phyloP scores from a whole-genome alignment of 1,284 basidiomycete species.

The Fomes fomentarius region DNA sequence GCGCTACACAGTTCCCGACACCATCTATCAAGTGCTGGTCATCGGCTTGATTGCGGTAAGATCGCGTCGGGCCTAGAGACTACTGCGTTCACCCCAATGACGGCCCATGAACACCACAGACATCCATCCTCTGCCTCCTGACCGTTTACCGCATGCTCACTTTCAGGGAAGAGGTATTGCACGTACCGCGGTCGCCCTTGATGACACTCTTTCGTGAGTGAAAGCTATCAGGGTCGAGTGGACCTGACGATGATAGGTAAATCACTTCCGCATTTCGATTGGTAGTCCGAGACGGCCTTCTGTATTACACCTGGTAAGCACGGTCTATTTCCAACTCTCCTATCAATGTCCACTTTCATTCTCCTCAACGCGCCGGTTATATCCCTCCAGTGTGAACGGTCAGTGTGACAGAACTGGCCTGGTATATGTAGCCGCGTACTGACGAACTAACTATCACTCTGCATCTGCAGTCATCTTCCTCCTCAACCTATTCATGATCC shows the following conservation, averaged over 20 bases:
- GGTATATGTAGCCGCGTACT: not conserved
- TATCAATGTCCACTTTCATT: no score
- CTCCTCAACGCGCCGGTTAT: no score
- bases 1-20: no score
- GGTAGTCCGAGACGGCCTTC: not conserved
- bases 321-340: no score
- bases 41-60: no score
- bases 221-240: no score
- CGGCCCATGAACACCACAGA: not conserved
- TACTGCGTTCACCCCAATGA: no score
- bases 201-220: not conserved
- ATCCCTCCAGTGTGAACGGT: not conserved
- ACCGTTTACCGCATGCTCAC: not conserved
- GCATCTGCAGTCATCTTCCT: constrained; percentile 3
- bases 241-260: no score
- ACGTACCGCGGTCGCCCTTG: not conserved
- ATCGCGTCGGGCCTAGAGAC: no score
- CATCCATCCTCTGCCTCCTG: not conserved
- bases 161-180: not conserved
- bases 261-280: not conserved
- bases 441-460: not conserved
- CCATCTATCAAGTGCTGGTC: no score
- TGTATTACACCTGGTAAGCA: constrained; percentile 1
- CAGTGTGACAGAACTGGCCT: not conserved
- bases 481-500: constrained; percentile 8